Percentiles rank a stretch among this genome's conserved stretches.
Conservation (phyloP, 2,329 filamentous ascomycete species). For the Delphinella strobiligena region DNA sequence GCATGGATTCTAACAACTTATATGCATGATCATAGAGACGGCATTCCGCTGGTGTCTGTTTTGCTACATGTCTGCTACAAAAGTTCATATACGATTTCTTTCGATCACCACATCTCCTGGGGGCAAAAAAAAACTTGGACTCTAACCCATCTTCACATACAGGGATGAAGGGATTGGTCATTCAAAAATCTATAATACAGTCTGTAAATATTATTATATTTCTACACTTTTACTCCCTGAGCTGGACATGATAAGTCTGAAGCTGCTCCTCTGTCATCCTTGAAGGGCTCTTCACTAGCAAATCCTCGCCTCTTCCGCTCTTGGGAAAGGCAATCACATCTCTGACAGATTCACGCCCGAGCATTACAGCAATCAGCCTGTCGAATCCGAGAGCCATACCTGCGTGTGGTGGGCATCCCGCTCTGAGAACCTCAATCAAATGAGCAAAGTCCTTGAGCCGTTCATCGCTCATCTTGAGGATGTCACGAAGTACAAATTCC, state of each 20-base stretch:
- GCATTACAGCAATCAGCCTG: slow-evolving; percentile 67
- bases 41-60: too few relatives aligned
- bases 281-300: slow-evolving; percentile 68
- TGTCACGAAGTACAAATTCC: slow-evolving; percentile 69
- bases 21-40: too few relatives aligned
- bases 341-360: slow-evolving; percentile 62
- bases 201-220: not conserved
- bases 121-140: too few relatives aligned
- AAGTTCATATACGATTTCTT: too few relatives aligned
- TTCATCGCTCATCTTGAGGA: slow-evolving; percentile 63
- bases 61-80: too few relatives aligned
- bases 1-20: too few relatives aligned
- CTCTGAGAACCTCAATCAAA: slow-evolving; percentile 65
- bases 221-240: slow-evolving; percentile 9
- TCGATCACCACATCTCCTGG: too few relatives aligned
- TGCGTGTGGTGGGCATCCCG: slow-evolving; percentile 88
- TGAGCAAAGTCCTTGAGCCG: slow-evolving; percentile 75
- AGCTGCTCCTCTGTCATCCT: slow-evolving; percentile 49
- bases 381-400: slow-evolving; percentile 92
- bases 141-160: too few relatives aligned
- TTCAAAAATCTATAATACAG: too few relatives aligned
- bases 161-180: too few relatives aligned
- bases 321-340: slow-evolving; percentile 98
- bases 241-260: slow-evolving; percentile 45
- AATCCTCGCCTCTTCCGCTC: slow-evolving; percentile 77